Evolutionary conservation across 2,329 filamentous ascomycete genomes (phyloP).

Genomic region (Sporothrix variecibatus): DNA sequence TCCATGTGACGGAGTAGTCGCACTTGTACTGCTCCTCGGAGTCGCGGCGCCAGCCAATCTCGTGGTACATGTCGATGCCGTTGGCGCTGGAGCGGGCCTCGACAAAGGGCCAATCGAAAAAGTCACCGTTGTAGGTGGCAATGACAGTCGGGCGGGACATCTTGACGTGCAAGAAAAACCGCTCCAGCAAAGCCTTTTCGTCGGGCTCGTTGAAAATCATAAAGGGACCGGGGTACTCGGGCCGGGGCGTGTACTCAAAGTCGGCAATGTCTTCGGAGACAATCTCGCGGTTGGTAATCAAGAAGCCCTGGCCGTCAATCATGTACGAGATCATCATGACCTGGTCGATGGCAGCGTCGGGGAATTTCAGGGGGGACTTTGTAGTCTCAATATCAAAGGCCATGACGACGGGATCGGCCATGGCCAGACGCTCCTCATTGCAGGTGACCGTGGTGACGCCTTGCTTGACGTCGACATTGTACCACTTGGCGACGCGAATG

Average conservation of each 20-base stretch:
- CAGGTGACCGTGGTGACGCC: slow-evolving; percentile 80
- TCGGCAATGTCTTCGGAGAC: slow-evolving; percentile 96
- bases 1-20: slow-evolving; percentile 98
- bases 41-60: slow-evolving; percentile 96
- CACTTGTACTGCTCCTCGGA: slow-evolving; percentile 95
- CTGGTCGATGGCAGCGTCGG: slow-evolving; percentile 89
- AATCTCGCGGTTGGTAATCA: slow-evolving; percentile 97
- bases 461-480: slow-evolving; percentile 91
- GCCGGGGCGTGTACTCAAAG: slow-evolving; percentile 97
- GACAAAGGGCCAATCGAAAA: slow-evolving; percentile 99
- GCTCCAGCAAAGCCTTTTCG: slow-evolving; percentile 82
- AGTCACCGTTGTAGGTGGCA: slow-evolving; percentile 99
- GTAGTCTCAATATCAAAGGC: slow-evolving; percentile 99
- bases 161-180: slow-evolving; percentile 95
- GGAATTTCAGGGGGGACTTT: slow-evolving; percentile 94
- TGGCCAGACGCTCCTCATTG: slow-evolving; percentile 82
- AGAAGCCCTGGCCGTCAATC: slow-evolving; percentile 97
- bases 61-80: slow-evolving; percentile 98
- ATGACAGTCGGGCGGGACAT: slow-evolving; percentile 94
- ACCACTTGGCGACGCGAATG: slow-evolving; percentile 96
- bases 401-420: slow-evolving; percentile 95
- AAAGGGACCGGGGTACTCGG: slow-evolving; percentile 92
- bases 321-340: slow-evolving; percentile 99
- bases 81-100: slow-evolving; percentile 90
- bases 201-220: slow-evolving; percentile 98